Evolutionary conservation across 2,329 filamentous ascomycete species (phyloP).

Genomic region (Fonsecaea erecta): DNA sequence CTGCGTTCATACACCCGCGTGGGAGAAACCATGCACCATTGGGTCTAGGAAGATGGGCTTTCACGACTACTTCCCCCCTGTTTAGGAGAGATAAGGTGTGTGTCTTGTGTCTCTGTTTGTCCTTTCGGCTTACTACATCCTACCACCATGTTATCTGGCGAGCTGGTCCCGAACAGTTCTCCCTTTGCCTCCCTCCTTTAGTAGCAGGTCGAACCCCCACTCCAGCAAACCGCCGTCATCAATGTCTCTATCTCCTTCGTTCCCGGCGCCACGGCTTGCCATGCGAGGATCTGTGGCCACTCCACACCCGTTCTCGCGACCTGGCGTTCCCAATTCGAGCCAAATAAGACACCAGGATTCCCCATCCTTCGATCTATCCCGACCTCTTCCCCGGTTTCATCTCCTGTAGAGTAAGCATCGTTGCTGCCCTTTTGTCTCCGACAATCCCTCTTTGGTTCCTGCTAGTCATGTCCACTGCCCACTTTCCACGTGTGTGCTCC

Average conservation of each 20-base stretch:
- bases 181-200: not conserved
- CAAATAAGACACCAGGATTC: slow-evolving; percentile 15
- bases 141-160: not conserved
- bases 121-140: not conserved
- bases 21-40: not conserved
- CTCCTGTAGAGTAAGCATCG: slow-evolving; percentile 8
- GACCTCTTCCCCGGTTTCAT: slow-evolving; percentile 16
- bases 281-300: not conserved
- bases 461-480: slow-evolving; percentile 14
- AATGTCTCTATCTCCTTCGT: not conserved
- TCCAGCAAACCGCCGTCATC: not conserved
- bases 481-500: slow-evolving; percentile 20
- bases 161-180: not conserved
- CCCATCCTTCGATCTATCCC: slow-evolving; percentile 8
- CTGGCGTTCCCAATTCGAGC: slow-evolving; percentile 7
- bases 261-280: not conserved
- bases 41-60: not conserved
- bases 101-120: not conserved
- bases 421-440: slow-evolving; percentile 2
- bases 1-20: not conserved
- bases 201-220: slow-evolving; percentile 11
- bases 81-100: slow-evolving; percentile 16
- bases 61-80: slow-evolving; percentile 1
- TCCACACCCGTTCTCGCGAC: slow-evolving; percentile 5
- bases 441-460: not conserved